Conservation (phyloP, 2,329 filamentous ascomycete genomes). For the Teratosphaeria viscida region DNA sequence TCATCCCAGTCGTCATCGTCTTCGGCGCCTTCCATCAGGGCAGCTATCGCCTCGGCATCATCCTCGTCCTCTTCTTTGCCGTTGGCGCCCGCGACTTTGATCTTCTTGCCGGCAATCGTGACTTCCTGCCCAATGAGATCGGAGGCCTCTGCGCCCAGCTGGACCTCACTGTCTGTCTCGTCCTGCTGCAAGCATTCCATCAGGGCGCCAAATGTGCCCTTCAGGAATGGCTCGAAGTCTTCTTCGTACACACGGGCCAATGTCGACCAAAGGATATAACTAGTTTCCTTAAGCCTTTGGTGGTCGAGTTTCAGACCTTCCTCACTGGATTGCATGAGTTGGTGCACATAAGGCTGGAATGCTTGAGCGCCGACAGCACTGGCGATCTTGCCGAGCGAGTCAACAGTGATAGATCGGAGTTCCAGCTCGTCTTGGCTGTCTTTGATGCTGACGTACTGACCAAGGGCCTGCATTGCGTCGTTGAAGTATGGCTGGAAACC, state of each 20-base stretch:
- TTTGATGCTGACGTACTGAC: slow-evolving; percentile 74
- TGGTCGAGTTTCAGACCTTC: slow-evolving; percentile 83
- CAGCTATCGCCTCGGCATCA: slow-evolving; percentile 50
- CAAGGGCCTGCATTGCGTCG: slow-evolving; percentile 80
- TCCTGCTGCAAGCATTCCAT: slow-evolving; percentile 82
- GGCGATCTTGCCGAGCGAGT: slow-evolving; percentile 89
- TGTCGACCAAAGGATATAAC: slow-evolving; percentile 92
- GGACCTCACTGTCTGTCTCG: slow-evolving; percentile 68
- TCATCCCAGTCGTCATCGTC: slow-evolving; percentile 79
- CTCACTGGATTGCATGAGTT: slow-evolving; percentile 84
- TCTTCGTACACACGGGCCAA: slow-evolving; percentile 89
- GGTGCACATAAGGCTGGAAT: slow-evolving; percentile 85
- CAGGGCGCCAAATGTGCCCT: slow-evolving; percentile 67
- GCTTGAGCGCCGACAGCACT: slow-evolving; percentile 72
- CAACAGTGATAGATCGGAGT: slow-evolving; percentile 78
- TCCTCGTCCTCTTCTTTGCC: slow-evolving; percentile 39
- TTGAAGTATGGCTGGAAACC: slow-evolving; percentile 88
- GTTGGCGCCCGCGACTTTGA: slow-evolving; percentile 61
- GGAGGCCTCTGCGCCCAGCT: slow-evolving; percentile 62
- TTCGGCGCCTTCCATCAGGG: slow-evolving; percentile 47
- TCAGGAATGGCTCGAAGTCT: slow-evolving; percentile 67
- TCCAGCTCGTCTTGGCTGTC: slow-evolving; percentile 83
- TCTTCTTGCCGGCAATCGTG: slow-evolving; percentile 69
- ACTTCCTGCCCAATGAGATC: slow-evolving; percentile 68
- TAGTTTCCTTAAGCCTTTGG: slow-evolving; percentile 85